Conservation (phyloP, 768 basidiomycete species). For the Cystobasidium tubakii region DNA sequence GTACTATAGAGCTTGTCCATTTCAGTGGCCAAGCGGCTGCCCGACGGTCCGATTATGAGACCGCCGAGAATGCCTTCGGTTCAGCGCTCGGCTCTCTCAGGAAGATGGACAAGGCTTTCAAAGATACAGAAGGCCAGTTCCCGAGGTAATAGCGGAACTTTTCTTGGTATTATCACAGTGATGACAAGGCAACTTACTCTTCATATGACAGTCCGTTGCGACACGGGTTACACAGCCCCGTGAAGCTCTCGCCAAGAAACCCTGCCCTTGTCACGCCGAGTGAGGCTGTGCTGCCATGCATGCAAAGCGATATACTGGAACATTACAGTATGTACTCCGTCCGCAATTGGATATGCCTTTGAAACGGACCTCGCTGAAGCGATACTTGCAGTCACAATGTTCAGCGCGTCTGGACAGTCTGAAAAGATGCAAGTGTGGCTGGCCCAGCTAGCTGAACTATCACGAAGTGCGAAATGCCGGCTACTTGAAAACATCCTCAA, state of each 20-base stretch:
- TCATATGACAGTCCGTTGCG: no score
- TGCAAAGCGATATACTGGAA: conserved; percentile 56
- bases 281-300: conserved; percentile 60
- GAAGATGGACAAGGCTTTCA: conserved; percentile 43
- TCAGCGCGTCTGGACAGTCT: not conserved
- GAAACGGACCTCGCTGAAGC: conserved; percentile 49
- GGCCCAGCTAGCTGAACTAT: not conserved
- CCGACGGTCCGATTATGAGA: conserved; percentile 20
- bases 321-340: conserved; percentile 57
- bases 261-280: not conserved
- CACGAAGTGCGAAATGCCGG: not conserved
- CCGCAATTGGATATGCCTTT: not conserved
- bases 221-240: not conserved
- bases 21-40: conserved; percentile 37
- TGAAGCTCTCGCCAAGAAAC: not conserved
- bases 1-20: conserved; percentile 14
- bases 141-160: no score
- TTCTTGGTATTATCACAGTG: no score
- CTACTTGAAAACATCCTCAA: conserved; percentile 44
- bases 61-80: conserved; percentile 15
- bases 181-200: no score
- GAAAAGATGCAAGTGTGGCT: not conserved
- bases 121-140: conserved; percentile 20
- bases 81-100: conserved; percentile 18
- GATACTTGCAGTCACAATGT: conserved; percentile 53